Conservation (phyloP, 2,329 filamentous ascomycete species). For the Microcyclospora tardicrescens region DNA sequence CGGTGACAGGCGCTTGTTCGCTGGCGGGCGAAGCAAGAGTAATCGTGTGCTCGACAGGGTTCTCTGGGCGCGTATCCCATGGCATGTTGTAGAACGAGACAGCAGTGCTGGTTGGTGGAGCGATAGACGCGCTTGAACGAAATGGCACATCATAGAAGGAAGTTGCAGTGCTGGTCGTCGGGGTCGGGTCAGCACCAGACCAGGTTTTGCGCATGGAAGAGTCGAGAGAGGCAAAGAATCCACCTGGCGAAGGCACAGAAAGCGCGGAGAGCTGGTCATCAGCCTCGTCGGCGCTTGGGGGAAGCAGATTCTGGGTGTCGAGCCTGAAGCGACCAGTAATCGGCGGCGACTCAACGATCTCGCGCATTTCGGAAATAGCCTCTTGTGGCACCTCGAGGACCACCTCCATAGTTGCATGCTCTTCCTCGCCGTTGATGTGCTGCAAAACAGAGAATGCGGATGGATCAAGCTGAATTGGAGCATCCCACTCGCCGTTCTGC, state of each 20-base stretch:
- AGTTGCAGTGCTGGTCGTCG: constrained; percentile 83
- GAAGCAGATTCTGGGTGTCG: constrained; percentile 15
- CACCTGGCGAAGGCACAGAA: constrained; percentile 76
- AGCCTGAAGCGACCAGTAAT: constrained; percentile 31
- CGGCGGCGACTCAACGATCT: constrained; percentile 38
- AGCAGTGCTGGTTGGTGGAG: constrained; percentile 73
- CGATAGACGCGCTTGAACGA: constrained; percentile 29
- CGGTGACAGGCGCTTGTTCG: constrained; percentile 46
- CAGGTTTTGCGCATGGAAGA: constrained; percentile 62
- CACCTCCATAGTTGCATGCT: constrained; percentile 18
- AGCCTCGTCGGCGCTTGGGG: constrained; percentile 41
- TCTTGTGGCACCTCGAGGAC: constrained; percentile 37
- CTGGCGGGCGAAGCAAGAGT: constrained; percentile 35
- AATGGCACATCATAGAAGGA: constrained; percentile 83
- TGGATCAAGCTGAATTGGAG: constrained; percentile 51
- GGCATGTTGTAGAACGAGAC: constrained; percentile 81
- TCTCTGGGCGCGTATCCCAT: constrained; percentile 38
- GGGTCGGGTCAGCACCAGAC: constrained; percentile 49
- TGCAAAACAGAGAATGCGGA: constrained; percentile 70
- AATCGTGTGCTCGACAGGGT: constrained; percentile 54
- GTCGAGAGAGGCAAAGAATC: constrained; percentile 79
- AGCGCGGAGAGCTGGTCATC: constrained; percentile 52
- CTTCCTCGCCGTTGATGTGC: constrained; percentile 47
- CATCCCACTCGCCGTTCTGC: constrained; percentile 46
- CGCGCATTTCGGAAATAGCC: constrained; percentile 42